Evolutionary conservation across 2,329 filamentous ascomycete genomes (phyloP).

Genomic region (Aspergillus fumigatiaffinis): DNA sequence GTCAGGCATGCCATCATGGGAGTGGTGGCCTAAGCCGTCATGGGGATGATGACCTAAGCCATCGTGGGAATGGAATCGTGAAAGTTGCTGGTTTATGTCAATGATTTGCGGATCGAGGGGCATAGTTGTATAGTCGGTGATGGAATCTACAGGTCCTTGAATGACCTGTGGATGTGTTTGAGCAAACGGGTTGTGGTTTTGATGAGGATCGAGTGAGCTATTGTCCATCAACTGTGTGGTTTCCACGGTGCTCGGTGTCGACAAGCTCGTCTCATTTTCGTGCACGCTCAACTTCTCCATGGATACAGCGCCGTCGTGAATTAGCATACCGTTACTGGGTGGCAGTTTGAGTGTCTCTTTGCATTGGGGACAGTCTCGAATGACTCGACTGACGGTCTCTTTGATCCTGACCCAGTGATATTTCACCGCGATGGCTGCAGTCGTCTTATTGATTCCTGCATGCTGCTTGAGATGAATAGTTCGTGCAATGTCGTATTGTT

Average conservation of each 20-base stretch:
- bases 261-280: slow-evolving; percentile 10
- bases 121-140: slow-evolving; percentile 46
- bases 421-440: slow-evolving; percentile 84
- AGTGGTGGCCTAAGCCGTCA: background rate
- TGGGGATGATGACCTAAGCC: slow-evolving; percentile 17
- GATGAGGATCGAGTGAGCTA: slow-evolving; percentile 15
- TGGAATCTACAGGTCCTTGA: slow-evolving; percentile 33
- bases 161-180: slow-evolving; percentile 29
- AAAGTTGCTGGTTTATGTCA: slow-evolving; percentile 44
- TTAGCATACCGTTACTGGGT: slow-evolving; percentile 26
- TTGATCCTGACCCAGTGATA: slow-evolving; percentile 99
- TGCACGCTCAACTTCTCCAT: slow-evolving; percentile 3
- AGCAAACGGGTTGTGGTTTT: slow-evolving; percentile 31
- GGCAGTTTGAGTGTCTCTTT: slow-evolving; percentile 69
- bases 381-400: slow-evolving; percentile 91
- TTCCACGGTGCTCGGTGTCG: slow-evolving; percentile 9
- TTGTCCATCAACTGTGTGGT: slow-evolving; percentile 21
- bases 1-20: slow-evolving; percentile 34
- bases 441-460: slow-evolving; percentile 97
- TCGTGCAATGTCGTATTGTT: slow-evolving; percentile 85
- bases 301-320: slow-evolving; percentile 19
- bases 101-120: slow-evolving; percentile 62
- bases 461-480: slow-evolving; percentile 71
- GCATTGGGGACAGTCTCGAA: slow-evolving; percentile 85
- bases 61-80: slow-evolving; percentile 38